Base-by-base conservation (phyloP, 179 eudicot genomes). In the Sideroxylon spinosum region DNA sequence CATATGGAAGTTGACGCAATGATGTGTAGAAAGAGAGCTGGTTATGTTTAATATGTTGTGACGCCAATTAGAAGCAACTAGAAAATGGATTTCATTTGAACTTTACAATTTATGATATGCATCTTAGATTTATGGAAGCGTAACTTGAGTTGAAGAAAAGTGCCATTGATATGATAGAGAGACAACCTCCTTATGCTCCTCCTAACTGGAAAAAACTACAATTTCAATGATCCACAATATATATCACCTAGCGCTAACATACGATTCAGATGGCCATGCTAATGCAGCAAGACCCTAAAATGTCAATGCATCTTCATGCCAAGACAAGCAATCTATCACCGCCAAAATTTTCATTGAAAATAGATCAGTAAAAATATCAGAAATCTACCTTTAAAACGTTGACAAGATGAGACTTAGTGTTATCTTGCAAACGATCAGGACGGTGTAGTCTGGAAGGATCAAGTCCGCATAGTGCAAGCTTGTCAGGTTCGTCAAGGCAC, bases 351-450 rank as follows among this genome's bases (percentile, higher is more conserved):
- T 16, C 20, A 14, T 20, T 71, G 22, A 50, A 62, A 61, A 9
- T 46, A 20, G 68, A 74, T 14, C 13, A 26, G 61, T 71, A 22
- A n/a, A 61, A 10, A 63, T 48, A 66, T 55, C 48, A 68, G 32
- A 59, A 63, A 44, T 19, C 37, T 81, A 90, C 93, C 94, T 90
- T 90, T 82, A 90, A 83, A 76, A 89, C 52, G 77, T 90, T 90
- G 70, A 87, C 86, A 75, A 89, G 90, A 82, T 89, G 85, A 29
- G 78, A 13, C 78, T 86, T 85, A 22, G 64, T 75, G 83, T 84
- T 82, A 82, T 89, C 94, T 86, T 90, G 94, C 74, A 90, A 85
- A 29, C 94, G 94, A 85, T 90, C 94, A 64, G 82, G 86, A 64
- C 90, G 87, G 84, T 83, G 80, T 28, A 90, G 85, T 78, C 83